Evolutionary conservation across 106 monocot species (phyloP).

Genomic region (Acorus calamus): DNA sequence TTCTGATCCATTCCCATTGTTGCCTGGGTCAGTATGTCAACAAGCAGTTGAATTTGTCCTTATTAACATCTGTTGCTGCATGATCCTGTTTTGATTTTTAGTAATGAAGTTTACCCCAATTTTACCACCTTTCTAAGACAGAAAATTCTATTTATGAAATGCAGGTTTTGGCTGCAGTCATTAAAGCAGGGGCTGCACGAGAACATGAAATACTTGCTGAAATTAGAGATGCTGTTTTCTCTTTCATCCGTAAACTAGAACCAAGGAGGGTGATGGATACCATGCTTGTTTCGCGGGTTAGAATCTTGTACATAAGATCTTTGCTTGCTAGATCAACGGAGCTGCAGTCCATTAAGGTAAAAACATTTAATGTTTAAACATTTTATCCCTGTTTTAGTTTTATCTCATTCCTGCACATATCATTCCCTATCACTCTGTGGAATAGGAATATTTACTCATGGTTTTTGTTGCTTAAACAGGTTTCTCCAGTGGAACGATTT

Average conservation of each 20-base stretch:
- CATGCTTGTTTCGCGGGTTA: conserved; percentile 96
- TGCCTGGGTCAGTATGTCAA: too few relatives aligned
- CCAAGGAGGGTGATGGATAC: conserved; percentile 92
- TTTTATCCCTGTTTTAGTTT: neutral
- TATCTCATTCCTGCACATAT: too few relatives aligned
- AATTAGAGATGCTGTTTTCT: conserved; percentile 96
- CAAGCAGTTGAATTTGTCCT: too few relatives aligned
- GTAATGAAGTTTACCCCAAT: neutral
- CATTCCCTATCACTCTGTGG: neutral
- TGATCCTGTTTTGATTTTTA: too few relatives aligned
- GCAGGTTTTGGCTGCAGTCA: conserved; percentile 98
- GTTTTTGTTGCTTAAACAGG: conserved; percentile 30
- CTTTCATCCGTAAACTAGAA: conserved; percentile 92
- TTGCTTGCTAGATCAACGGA: conserved; percentile 91
- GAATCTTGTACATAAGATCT: conserved; percentile 97
- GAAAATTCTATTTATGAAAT: neutral
- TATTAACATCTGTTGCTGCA: too few relatives aligned
- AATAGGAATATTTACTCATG: neutral
- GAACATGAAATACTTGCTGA: conserved; percentile 99
- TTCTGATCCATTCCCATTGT: too few relatives aligned
- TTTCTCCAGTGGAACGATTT: conserved; percentile 80
- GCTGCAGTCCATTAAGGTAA: conserved; percentile 89
- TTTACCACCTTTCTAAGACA: neutral
- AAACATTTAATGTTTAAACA: neutral
- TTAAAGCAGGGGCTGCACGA: conserved; percentile 95